These are phyloP conservation scores for Aspergillus tamarii DNA, from an alignment of 2,329 filamentous ascomycete species.

Conservation along the genomic window DNA sequence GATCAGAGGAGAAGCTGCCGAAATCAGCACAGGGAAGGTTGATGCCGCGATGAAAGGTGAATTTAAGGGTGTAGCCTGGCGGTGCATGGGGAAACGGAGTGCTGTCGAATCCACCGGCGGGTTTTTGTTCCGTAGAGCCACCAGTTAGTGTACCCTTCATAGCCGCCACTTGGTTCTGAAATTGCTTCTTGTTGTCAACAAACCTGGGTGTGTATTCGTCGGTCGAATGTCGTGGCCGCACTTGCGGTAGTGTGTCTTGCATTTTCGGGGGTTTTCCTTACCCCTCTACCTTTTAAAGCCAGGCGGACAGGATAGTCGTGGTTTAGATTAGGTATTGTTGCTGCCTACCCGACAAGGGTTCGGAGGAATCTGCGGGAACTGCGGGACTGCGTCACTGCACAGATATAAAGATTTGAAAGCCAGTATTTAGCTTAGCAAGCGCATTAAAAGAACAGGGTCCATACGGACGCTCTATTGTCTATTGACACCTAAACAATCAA, in stretches of 20 bases:
- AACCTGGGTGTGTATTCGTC: constrained; percentile 44
- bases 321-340: constrained; percentile 2
- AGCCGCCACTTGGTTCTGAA: constrained; percentile 39
- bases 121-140: constrained; percentile 39
- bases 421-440: background rate
- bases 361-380: background rate
- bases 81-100: constrained; percentile 76
- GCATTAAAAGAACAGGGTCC: background rate
- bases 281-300: background rate
- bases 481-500: background rate
- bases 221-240: constrained; percentile 25
- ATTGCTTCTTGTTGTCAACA: constrained; percentile 42
- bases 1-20: constrained; percentile 76
- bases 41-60: constrained; percentile 78
- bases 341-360: background rate
- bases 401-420: background rate
- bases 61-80: constrained; percentile 79
- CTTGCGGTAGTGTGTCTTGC: constrained; percentile 24
- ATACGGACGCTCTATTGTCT: background rate
- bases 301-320: background rate
- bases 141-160: constrained; percentile 24
- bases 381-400: background rate
- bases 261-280: constrained; percentile 2
- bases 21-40: constrained; percentile 85
- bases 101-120: constrained; percentile 76